Evolutionary conservation across 768 basidiomycete genomes (phyloP), one percentile per base, ranked within the genome.

Genomic region (Podaxis mareebaensis): DNA sequence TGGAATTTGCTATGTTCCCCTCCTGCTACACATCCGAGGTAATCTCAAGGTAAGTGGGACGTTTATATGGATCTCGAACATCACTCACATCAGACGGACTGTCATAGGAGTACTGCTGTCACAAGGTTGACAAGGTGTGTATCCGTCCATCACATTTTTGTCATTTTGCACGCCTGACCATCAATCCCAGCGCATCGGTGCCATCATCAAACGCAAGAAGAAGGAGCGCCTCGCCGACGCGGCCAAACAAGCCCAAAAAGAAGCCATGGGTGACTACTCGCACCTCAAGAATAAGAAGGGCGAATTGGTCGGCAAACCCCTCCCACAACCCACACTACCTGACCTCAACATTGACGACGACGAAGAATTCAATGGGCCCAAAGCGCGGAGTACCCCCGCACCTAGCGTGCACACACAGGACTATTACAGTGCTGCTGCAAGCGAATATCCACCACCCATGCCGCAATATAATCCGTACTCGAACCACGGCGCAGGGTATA

Each of bases 241-340:
- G 54, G 88, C 88, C 10, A 91, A 87, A 48, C 81, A 91, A 26
- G 96, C 94, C 17, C 88, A 89, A 80, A 95, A 94, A 72, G 91
- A 99, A 75, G 97, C 95, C 3, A 85, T 85, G 70, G 94, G 95
- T 62, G 96, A 95, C 73, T 95, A 78, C 76, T 91, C 91, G 51
- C 94, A 96, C 72, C 81, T 96, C 67, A 95, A 92, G 82, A 93
- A 94, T 79, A 93, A 92, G 82, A 95, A 92, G 73, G 95, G 94
- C 61, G 89, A 93, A 72, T 76, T 91, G 70, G 82, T 92, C 60
- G 85, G 81, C n/a, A 84, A 89, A 68, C 90, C 89, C 10, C 82
- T 94, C 5, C 93, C 95, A 20, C 95, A 97, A 75, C 97, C 97
- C 1, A 99, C 97, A 8, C 84, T 99, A 38, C 97, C 97, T 13